Base-by-base conservation (phyloP, 2,329 filamentous ascomycete genomes). In the Microdochium nivale region DNA sequence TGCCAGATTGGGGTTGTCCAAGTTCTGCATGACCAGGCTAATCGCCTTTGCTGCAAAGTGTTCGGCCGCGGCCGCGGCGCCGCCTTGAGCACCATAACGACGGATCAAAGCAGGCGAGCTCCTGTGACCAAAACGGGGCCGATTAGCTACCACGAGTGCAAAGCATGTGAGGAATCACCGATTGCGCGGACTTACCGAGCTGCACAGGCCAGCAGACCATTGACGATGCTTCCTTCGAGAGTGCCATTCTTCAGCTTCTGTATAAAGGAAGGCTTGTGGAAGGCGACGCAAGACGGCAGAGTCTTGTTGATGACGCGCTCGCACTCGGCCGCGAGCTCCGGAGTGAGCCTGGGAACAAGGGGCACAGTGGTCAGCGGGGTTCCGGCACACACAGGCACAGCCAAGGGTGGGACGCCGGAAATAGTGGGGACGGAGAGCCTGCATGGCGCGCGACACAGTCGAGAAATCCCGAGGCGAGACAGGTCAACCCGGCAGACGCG, bases 211-310 rank as follows among this genome's bases (percentile, higher is more conserved):
- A 83, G 67, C 32, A 83, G 73, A 14, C 78, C 79, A 55, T 81
- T 80, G 51, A 81, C 72, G 56, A 83, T 76, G 48, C 76, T 77
- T 27, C 74, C 68, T 53, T 83, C 79, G 32, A 83, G 71, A 2
- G 73, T 71, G 23, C 70, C 73, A 58, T 71, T 78, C 69, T 81
- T 82, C 49, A 83, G 71, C 62, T 81, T 79, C 65, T 80, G 77
- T 32, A 83, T 64, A 64, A 82, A 82, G 2, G 79, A 79, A 8
- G 79, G 79, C 67, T 81, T 82, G 69, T 83, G 79, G 62, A 83
- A 83, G 60, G 79, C 79, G 43, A 83, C 78, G 61, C 78, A 82
- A 55, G 79, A 78, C 37, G 79, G 79, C 58, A 82, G 74, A 14
- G 78, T 80, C 70, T 80, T 82, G 59, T 74, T 76, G 59, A 83